Evolutionary conservation across 441 rosid species (phyloP).

Genomic region (Euphorbia schlechtendalii): DNA sequence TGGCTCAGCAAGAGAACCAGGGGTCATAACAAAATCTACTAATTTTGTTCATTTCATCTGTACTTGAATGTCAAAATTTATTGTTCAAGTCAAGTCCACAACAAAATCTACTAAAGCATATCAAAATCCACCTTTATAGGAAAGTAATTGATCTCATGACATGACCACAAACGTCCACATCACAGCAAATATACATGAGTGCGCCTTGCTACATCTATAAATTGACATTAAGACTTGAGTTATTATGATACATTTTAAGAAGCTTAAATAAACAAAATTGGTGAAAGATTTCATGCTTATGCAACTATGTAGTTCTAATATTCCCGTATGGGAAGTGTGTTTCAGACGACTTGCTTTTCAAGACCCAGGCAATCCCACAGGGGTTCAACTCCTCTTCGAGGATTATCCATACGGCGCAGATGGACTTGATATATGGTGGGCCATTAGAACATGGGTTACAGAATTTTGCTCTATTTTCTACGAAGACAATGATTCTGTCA

Average conservation of each 20-base stretch:
- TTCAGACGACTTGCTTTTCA: slow-evolving; percentile 48
- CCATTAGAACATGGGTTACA: slow-evolving; percentile 50
- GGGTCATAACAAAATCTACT: background rate
- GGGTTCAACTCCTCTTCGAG: slow-evolving; percentile 39
- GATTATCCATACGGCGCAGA: slow-evolving; percentile 69
- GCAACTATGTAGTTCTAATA: background rate
- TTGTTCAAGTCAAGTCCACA: background rate
- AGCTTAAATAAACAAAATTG: slow-evolving; percentile 1
- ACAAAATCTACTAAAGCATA: background rate
- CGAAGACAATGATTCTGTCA: slow-evolving; percentile 36
- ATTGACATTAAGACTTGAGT: background rate
- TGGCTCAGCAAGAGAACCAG: background rate
- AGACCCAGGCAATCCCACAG: slow-evolving; percentile 31
- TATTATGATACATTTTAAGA: background rate
- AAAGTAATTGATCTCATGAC: slow-evolving; percentile 1
- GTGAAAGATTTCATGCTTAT: background rate
- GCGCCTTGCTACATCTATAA: background rate
- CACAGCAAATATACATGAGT: background rate
- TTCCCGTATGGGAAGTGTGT: slow-evolving; percentile 11
- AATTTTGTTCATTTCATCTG: background rate
- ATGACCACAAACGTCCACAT: background rate
- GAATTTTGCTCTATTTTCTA: slow-evolving; percentile 52
- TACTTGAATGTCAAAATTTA: background rate
- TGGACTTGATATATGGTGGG: slow-evolving; percentile 56
- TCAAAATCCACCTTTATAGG: background rate